These are phyloP conservation scores for Hyphopichia pseudoburtonii DNA, from an alignment of 1,139 yeast genomes.

Conservation along the genomic window DNA sequence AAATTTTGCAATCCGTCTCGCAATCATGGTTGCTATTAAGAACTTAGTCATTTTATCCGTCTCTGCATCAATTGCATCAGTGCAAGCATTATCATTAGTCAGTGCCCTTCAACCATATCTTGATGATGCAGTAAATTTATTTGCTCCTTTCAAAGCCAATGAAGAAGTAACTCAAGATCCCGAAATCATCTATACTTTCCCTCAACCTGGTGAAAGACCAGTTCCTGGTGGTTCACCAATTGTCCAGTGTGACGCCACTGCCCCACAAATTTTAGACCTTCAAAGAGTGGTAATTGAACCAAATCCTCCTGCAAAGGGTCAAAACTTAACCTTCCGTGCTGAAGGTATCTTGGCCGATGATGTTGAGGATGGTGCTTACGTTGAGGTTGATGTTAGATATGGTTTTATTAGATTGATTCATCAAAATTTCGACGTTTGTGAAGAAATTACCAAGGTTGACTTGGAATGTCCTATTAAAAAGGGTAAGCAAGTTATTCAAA, in stretches of 20 bases:
- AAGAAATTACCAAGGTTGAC: slow-evolving; percentile 79
- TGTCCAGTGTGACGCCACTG: slow-evolving; percentile 65
- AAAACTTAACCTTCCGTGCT: slow-evolving; percentile 75
- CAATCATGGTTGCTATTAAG: slow-evolving; percentile 30
- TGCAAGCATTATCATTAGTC: slow-evolving; percentile 23
- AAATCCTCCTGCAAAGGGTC: slow-evolving; percentile 85
- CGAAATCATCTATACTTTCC: slow-evolving; percentile 13
- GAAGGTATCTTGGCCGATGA: slow-evolving; percentile 57
- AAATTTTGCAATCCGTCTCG: too few relatives aligned
- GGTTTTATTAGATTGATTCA: slow-evolving; percentile 87
- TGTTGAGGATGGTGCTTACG: slow-evolving; percentile 82
- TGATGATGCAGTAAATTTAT: slow-evolving; percentile 19
- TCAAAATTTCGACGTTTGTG: slow-evolving; percentile 89
- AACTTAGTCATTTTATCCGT: slow-evolving; percentile 18
- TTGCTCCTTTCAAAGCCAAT: slow-evolving; percentile 8
- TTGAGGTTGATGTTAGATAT: slow-evolving; percentile 87
- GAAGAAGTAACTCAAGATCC: slow-evolving; percentile 3
- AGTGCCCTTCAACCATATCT: slow-evolving; percentile 19
- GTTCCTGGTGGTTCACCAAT: slow-evolving; percentile 92
- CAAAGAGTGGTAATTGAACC: slow-evolving; percentile 65
- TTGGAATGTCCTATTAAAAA: slow-evolving; percentile 73
- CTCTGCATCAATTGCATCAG: slow-evolving; percentile 13
- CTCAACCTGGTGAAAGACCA: slow-evolving; percentile 48
- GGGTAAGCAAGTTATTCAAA: slow-evolving; percentile 66
- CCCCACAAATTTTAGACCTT: slow-evolving; percentile 63